Conservation (phyloP, 495 filamentous ascomycete species). For the Penicillium waksmanii region DNA sequence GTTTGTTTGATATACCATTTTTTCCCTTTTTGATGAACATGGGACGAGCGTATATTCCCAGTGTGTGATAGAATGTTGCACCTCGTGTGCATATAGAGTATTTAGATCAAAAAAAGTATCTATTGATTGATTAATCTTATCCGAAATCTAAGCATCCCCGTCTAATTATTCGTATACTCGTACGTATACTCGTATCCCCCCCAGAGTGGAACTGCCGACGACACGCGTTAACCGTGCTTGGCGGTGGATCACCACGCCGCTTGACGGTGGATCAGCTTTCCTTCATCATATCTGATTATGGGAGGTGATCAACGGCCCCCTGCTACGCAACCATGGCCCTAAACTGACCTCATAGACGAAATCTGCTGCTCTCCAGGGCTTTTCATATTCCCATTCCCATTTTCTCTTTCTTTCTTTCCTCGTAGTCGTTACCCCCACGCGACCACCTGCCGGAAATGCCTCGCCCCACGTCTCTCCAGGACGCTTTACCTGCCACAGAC, state of each 20-base stretch:
- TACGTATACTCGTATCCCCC: too few relatives aligned
- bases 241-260: conserved; percentile 1
- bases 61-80: conserved; percentile 5
- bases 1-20: conserved; percentile 31
- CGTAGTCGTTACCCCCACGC: conserved; percentile 13
- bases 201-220: background rate
- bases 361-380: background rate
- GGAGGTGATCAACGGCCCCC: background rate
- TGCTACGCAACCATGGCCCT: background rate
- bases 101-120: background rate
- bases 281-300: too few relatives aligned
- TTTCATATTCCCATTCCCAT: background rate
- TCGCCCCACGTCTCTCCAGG: conserved; percentile 20
- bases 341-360: conserved; percentile 23
- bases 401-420: conserved; percentile 3
- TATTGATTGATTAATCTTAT: background rate
- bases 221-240: background rate
- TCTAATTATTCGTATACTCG: too few relatives aligned
- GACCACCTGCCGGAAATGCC: conserved; percentile 19
- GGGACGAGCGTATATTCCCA: conserved; percentile 15
- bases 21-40: conserved; percentile 7
- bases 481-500: conserved; percentile 8
- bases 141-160: too few relatives aligned
- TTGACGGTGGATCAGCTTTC: background rate
- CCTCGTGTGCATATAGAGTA: background rate